These are phyloP conservation scores for Heterobasidion occidentale DNA, from an alignment of 1,284 basidiomycete species.

Conservation along the genomic window DNA sequence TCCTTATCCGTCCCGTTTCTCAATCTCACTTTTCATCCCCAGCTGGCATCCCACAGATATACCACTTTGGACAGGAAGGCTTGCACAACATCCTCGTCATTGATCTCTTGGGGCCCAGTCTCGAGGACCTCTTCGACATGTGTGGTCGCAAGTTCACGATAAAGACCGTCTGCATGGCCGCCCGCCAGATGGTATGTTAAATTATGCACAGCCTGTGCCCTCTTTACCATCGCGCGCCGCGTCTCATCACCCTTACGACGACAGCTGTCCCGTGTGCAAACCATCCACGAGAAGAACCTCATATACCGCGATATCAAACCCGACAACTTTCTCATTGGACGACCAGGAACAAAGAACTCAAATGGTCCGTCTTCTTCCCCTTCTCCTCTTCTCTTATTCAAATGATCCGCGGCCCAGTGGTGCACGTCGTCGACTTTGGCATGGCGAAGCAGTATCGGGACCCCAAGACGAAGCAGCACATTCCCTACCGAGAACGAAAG, in stretches of 20 bases:
- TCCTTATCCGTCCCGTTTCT: not conserved
- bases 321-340: constrained; percentile 93
- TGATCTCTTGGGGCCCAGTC: constrained; percentile 86
- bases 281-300: constrained; percentile 94
- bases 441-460: constrained; percentile 99
- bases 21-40: constrained; percentile 5
- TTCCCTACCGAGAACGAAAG: constrained; percentile 94
- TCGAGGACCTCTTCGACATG: constrained; percentile 96
- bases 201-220: not conserved
- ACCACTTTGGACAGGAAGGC: constrained; percentile 98
- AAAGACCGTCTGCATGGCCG: constrained; percentile 96
- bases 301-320: constrained; percentile 98
- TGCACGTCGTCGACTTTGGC: constrained; percentile 84
- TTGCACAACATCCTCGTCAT: constrained; percentile 96
- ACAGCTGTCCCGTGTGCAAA: constrained; percentile 84
- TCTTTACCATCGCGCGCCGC: not conserved
- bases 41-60: constrained; percentile 93
- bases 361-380: constrained; percentile 43
- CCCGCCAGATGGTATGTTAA: constrained; percentile 83
- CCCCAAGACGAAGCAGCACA: constrained; percentile 95
- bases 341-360: constrained; percentile 81
- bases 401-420: constrained; percentile 18
- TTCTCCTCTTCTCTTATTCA: not conserved
- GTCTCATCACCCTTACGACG: not conserved
- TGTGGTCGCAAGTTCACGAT: constrained; percentile 90